Evolutionary conservation across 169 alveolate genomes (phyloP).

Genomic region (Plasmodium malariae): DNA sequence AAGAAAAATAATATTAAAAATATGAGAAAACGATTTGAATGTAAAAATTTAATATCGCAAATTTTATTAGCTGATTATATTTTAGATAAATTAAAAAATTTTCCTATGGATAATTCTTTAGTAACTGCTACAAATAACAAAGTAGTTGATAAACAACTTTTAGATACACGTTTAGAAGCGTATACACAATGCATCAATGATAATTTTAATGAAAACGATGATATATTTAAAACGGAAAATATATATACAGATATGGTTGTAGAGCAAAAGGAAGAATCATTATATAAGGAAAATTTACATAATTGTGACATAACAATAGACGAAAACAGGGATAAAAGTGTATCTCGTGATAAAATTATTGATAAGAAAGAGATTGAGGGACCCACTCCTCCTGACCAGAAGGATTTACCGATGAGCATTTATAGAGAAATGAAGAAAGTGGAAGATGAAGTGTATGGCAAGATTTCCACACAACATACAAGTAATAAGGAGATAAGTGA

Average conservation of each 20-base stretch:
- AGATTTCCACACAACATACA: too few species aligned
- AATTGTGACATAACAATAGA: neutral
- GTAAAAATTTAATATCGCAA: slow-evolving; percentile 57
- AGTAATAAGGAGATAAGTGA: neutral
- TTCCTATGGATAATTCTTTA: slow-evolving; percentile 35
- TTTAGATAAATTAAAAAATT: slow-evolving; percentile 46
- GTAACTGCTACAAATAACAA: slow-evolving; percentile 6
- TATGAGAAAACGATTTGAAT: slow-evolving; percentile 22
- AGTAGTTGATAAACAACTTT: slow-evolving; percentile 8
- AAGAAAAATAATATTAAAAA: slow-evolving; percentile 46
- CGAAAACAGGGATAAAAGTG: too few species aligned
- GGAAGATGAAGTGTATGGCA: too few species aligned
- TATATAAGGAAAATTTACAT: neutral
- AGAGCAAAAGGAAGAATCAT: slow-evolving; percentile 16
- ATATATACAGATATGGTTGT: neutral
- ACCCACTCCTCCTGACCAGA: too few species aligned
- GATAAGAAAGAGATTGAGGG: neutral
- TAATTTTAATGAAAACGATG: slow-evolving; percentile 18
- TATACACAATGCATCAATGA: slow-evolving; percentile 49
- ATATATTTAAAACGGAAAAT: slow-evolving; percentile 29
- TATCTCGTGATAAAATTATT: slow-evolving; percentile 11
- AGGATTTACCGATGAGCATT: too few species aligned
- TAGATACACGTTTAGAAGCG: slow-evolving; percentile 50
- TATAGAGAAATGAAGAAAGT: too few species aligned
- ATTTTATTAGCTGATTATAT: slow-evolving; percentile 71